A percentile compares a stretch with the other conserved stretches of the same genome.
Evolutionary conservation across 2,329 filamentous ascomycete species (phyloP).

Genomic region (Fusarium pseudograminearum): DNA sequence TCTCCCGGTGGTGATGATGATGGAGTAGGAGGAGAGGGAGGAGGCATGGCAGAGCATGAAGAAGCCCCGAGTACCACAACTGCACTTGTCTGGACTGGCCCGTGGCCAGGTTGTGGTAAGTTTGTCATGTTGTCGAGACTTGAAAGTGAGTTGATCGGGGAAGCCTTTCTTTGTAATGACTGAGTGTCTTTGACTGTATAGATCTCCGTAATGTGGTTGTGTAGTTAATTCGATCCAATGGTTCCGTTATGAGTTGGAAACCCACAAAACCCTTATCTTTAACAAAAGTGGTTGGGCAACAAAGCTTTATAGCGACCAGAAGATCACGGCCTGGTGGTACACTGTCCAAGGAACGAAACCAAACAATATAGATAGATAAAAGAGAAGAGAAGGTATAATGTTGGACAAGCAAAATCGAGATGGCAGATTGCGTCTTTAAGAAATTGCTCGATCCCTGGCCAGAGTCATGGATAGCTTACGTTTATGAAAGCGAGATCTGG

Average conservation of each 20-base stretch:
- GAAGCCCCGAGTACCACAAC: constrained; percentile 60
- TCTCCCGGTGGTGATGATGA: constrained; percentile 55
- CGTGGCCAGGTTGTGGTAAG: constrained; percentile 49
- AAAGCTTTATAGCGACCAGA: constrained; percentile 9
- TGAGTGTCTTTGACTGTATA: not conserved
- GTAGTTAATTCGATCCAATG: constrained; percentile 7
- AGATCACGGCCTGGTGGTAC: not conserved
- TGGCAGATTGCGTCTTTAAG: constrained; percentile 33
- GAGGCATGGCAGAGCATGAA: constrained; percentile 56
- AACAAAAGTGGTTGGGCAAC: constrained; percentile 4
- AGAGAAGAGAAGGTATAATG: not conserved
- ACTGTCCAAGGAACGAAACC: not conserved
- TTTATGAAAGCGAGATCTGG: constrained; percentile 45
- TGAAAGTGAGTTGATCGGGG: not conserved
- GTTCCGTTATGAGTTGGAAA: constrained; percentile 8
- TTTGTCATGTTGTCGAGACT: constrained; percentile 27
- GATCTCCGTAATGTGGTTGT: constrained; percentile 2
- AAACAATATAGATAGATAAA: not conserved
- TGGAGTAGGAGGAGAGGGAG: constrained; percentile 64
- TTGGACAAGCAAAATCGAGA: constrained; percentile 5
- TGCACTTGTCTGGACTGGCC: constrained; percentile 64
- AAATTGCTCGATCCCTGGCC: constrained; percentile 23
- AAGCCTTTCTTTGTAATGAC: not conserved
- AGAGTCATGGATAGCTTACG: constrained; percentile 44
- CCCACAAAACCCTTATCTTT: constrained; percentile 22